These are phyloP conservation scores for Rosa persica DNA, from an alignment of 306 rosid species.

Conservation along the genomic window DNA sequence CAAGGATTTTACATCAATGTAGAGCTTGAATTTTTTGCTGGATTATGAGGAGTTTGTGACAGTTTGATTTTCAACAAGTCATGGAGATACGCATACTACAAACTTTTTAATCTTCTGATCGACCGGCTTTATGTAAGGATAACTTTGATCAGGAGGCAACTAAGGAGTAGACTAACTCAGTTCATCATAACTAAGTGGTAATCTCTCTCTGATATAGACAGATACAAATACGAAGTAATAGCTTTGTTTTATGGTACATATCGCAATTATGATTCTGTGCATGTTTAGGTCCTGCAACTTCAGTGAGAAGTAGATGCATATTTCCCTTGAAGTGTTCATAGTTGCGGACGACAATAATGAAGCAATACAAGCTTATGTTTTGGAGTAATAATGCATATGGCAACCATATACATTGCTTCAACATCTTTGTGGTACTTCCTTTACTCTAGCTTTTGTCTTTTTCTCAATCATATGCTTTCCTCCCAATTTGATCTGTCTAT, in stretches of 20 bases:
- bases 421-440: too few species aligned
- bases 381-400: too few species aligned
- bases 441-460: neutral
- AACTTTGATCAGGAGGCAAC: neutral
- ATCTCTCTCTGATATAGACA: neutral
- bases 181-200: too few species aligned
- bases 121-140: neutral
- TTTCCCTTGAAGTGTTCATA: too few species aligned
- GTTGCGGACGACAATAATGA: too few species aligned
- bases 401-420: too few species aligned
- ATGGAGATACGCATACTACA: slow-evolving; percentile 29
- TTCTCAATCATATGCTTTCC: neutral
- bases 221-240: too few species aligned
- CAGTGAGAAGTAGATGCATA: too few species aligned
- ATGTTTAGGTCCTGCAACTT: neutral
- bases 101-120: neutral
- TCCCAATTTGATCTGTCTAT: neutral
- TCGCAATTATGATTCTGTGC: neutral
- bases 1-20: slow-evolving; percentile 27
- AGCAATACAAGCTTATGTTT: too few species aligned
- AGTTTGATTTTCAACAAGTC: slow-evolving; percentile 5
- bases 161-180: neutral
- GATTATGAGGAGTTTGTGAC: slow-evolving; percentile 38
- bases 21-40: slow-evolving; percentile 4
- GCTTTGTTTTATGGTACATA: neutral